Conservation (phyloP, 1,284 basidiomycete genomes). For the Mycosarcoma mackinlayi region DNA sequence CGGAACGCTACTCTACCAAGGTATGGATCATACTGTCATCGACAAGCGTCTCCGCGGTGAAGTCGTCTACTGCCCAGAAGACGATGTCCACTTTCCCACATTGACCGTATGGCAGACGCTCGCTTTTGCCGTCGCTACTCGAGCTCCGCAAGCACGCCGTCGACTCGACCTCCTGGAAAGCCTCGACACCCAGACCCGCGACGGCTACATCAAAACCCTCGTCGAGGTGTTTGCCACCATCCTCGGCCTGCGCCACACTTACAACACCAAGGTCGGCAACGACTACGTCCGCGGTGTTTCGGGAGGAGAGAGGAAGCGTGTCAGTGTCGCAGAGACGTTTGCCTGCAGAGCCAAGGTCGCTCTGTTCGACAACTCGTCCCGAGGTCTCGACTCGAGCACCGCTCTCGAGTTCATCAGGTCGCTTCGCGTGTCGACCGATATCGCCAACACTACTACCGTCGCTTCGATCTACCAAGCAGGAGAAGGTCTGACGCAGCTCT, state of each 20-base stretch:
- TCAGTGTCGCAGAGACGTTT: slow-evolving; percentile 68
- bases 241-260: slow-evolving; percentile 60
- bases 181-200: slow-evolving; percentile 29
- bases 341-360: slow-evolving; percentile 55
- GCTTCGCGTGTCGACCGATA: slow-evolving; percentile 57
- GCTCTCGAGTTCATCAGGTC: slow-evolving; percentile 60
- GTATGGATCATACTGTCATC: slow-evolving; percentile 55
- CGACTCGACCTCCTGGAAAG: slow-evolving; percentile 30
- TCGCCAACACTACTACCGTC: slow-evolving; percentile 43
- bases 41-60: slow-evolving; percentile 53
- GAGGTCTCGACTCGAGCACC: slow-evolving; percentile 61
- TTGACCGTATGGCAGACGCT: slow-evolving; percentile 57
- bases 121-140: slow-evolving; percentile 57
- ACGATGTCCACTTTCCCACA: slow-evolving; percentile 58
- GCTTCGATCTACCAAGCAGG: slow-evolving; percentile 63
- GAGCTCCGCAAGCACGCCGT: slow-evolving; percentile 50
- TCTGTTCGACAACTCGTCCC: slow-evolving; percentile 60
- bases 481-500: slow-evolving; percentile 55
- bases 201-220: slow-evolving; percentile 42
- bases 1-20: slow-evolving; percentile 53
- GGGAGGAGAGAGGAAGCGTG: slow-evolving; percentile 70
- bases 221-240: slow-evolving; percentile 58
- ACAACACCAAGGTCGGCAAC: slow-evolving; percentile 68
- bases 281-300: slow-evolving; percentile 57
- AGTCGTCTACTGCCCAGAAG: slow-evolving; percentile 56